Conservation (phyloP, 176 grass and related monocot genomes). For the Ensete ventricosum region DNA sequence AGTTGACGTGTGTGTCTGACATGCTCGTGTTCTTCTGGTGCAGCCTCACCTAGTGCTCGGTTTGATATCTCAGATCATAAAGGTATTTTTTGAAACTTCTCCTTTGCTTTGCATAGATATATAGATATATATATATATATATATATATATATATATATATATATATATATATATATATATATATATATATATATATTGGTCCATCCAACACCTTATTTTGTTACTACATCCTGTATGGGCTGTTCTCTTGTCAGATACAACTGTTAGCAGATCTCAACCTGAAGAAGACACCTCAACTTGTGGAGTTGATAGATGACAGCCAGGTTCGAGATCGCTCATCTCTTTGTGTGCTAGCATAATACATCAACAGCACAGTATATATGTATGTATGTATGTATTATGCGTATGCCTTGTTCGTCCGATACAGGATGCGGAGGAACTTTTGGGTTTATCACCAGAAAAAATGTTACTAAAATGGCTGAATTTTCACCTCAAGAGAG, state of each 20-base stretch:
- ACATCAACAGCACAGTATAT: slow-evolving; percentile 16
- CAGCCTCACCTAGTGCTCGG: slow-evolving; percentile 98
- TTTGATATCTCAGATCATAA: slow-evolving; percentile 98
- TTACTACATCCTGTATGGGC: background rate
- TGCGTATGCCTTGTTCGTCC: slow-evolving; percentile 11
- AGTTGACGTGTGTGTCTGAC: slow-evolving; percentile 18
- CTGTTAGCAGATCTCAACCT: slow-evolving; percentile 95
- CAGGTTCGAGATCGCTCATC: slow-evolving; percentile 28
- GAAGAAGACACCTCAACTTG: slow-evolving; percentile 92
- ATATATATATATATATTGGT: background rate
- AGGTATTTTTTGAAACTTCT: slow-evolving; percentile 41
- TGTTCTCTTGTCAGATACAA: slow-evolving; percentile 63
- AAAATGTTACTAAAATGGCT: slow-evolving; percentile 97
- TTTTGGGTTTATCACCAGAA: slow-evolving; percentile 76
- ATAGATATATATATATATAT: background rate
- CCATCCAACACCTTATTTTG: background rate
- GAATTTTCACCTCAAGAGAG: slow-evolving; percentile 96
- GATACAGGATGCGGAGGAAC: slow-evolving; percentile 90
- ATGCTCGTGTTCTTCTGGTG: slow-evolving; percentile 18
- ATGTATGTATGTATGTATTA: background rate
- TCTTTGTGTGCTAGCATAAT: slow-evolving; percentile 15
- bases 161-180: background rate
- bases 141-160: background rate
- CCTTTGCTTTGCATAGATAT: slow-evolving; percentile 1
- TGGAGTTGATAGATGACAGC: slow-evolving; percentile 87